Evolutionary conservation across 768 basidiomycete species (phyloP), one percentile per base, ranked within the genome.

Genomic region (Termitomyces sp.): DNA sequence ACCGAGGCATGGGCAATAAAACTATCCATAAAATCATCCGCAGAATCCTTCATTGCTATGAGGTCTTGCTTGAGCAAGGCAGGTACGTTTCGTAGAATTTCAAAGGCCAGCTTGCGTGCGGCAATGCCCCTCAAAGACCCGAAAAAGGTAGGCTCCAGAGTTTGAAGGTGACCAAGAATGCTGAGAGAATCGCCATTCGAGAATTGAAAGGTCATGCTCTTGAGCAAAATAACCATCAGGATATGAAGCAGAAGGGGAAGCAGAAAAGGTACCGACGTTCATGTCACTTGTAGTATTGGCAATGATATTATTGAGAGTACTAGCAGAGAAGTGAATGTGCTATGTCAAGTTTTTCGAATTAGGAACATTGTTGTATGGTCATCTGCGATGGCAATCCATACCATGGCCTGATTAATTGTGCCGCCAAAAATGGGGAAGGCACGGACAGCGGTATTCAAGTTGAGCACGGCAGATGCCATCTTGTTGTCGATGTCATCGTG

Each of bases 1-100:
- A 72, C 70, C 7, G 70, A 68, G 3, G 66, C 64, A 42, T 50
- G 53, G n/a, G 42, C 59, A 47, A 69, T 63, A 8, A 72, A 54
- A 3, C 67, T 66, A 19, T 46, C 57, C 14, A 60, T 45, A 53
- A 72, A 70, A 14, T 52, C 50, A 26, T 43, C 50, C 5, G 68
- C 54, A 73, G 63, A 19, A 42, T 8, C 19, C 9, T 3, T 42
- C 41, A 42, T 42, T 19, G 1, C 60, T 10, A 50, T 53, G 3
- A 74, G 65, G 53, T 74, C 73, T 33, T 60, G 51, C 17, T 62
- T 60, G 38, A 74, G 60, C 19, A 74, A 60, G 21, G 68, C 69
- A 17, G 68, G 60, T 41, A 70, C 28, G 10, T 68, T 69, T 45
- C 65, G 70, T 19, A 71, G 59, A n/a, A 61, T 65, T 53, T 44